Percentiles rank a stretch among this genome's conserved stretches.
phyloP scores from a whole-genome alignment of 441 rosid genomes.

The Daphne laureola region DNA sequence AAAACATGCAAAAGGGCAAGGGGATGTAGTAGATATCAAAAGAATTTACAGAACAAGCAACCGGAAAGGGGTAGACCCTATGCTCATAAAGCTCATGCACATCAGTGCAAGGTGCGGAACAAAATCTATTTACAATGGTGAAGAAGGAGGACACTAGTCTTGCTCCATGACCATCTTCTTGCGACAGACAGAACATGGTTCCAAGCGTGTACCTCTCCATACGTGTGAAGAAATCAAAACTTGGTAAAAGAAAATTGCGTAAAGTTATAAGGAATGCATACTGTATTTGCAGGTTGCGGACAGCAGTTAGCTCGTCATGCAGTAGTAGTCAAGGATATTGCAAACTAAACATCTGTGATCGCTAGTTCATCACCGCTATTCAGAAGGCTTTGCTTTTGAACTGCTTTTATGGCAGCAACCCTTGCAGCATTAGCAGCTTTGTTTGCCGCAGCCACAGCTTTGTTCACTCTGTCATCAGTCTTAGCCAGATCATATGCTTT shows the following conservation, averaged over 20 bases:
- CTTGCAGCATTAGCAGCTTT: conserved; percentile 76
- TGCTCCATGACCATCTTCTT: conserved; percentile 30
- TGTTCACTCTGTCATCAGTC: conserved; percentile 52
- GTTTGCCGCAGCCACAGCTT: conserved; percentile 52
- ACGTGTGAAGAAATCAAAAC: conserved; percentile 5
- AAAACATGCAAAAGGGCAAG: too few species aligned
- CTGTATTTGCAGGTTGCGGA: conserved; percentile 11
- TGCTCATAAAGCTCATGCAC: conserved; percentile 2
- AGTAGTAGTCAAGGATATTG: too few species aligned
- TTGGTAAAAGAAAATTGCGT: conserved; percentile 1
- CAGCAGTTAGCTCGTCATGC: too few species aligned
- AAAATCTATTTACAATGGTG: conserved; percentile 17
- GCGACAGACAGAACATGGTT: conserved; percentile 22
- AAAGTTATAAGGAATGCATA: conserved; percentile 4
- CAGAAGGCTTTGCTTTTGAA: conserved; percentile 41
- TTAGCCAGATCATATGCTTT: conserved; percentile 31
- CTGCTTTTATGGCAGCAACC: conserved; percentile 70
- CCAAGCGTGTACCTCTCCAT: conserved; percentile 27
- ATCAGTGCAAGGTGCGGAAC: conserved; percentile 7
- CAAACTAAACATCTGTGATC: conserved; percentile 13
- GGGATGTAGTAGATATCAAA: too few species aligned
- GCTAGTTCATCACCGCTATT: conserved; percentile 19
- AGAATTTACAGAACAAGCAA: too few species aligned
- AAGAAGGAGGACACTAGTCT: conserved; percentile 11
- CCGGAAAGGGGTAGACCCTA: too few species aligned